Conservation (phyloP, 2,329 filamentous ascomycete genomes). For the Rosellinia necatrix region DNA sequence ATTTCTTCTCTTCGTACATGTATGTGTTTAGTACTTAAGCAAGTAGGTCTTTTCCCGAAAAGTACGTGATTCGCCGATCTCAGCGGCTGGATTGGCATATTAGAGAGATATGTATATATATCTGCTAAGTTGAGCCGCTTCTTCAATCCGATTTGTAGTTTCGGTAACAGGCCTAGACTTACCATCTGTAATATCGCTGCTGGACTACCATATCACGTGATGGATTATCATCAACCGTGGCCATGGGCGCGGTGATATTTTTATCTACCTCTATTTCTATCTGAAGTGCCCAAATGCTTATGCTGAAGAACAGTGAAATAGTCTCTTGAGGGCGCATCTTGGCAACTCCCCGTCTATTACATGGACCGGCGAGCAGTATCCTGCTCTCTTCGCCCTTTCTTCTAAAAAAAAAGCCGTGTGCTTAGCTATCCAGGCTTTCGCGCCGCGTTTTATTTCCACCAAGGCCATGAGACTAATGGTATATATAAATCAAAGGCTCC, state of each 20-base stretch:
- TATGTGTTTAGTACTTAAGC: too few relatives aligned
- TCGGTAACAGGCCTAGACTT: too few relatives aligned
- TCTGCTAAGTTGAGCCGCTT: too few relatives aligned
- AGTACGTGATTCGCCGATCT: too few relatives aligned
- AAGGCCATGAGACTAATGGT: neutral
- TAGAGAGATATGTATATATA: too few relatives aligned
- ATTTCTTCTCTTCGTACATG: neutral
- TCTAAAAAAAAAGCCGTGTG: too few relatives aligned
- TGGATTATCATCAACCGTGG: too few relatives aligned
- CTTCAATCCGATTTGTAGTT: too few relatives aligned
- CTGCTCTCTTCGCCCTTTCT: neutral
- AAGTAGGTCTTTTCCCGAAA: too few relatives aligned
- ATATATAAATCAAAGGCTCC: neutral
- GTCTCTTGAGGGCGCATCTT: neutral
- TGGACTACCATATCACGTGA: neutral
- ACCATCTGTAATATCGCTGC: too few relatives aligned
- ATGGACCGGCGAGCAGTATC: neutral
- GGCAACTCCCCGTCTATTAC: neutral
- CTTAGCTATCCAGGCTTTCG: too few relatives aligned
- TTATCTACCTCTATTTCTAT: slow-evolving; percentile 1
- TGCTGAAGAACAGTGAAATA: neutral
- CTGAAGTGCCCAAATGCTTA: neutral
- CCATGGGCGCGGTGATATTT: neutral
- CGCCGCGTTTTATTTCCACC: neutral
- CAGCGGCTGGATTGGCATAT: too few relatives aligned